Percentiles rank a stretch among this genome's conserved stretches.
These are phyloP conservation scores for Ilex asprella DNA, from an alignment of 257 asterid species.

Conservation along the genomic window DNA sequence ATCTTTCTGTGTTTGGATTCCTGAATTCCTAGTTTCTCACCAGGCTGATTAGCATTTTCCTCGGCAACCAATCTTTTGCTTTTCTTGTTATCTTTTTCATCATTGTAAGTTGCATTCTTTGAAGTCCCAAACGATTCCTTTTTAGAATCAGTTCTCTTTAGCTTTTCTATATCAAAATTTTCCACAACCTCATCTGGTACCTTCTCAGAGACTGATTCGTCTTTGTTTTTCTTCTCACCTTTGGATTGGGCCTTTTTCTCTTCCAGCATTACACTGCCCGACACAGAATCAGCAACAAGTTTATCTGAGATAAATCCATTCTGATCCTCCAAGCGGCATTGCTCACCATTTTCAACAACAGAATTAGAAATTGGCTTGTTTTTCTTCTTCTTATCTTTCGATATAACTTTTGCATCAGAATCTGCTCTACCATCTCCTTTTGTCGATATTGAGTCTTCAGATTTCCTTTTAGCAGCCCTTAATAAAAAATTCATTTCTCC, in stretches of 20 bases:
- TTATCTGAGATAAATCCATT: slow-evolving; percentile 1
- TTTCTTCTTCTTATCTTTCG: slow-evolving; percentile 29
- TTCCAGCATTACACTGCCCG: neutral
- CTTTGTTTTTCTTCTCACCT: slow-evolving; percentile 21
- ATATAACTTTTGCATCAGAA: slow-evolving; percentile 16
- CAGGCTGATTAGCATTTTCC: slow-evolving; percentile 38
- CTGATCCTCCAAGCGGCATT: neutral
- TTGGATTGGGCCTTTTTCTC: slow-evolving; percentile 6
- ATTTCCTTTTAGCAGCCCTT: slow-evolving; percentile 15
- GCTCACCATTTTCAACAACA: slow-evolving; percentile 14
- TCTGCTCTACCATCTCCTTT: slow-evolving; percentile 12
- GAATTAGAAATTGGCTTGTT: slow-evolving; percentile 11
- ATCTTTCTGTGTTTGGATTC: slow-evolving; percentile 61
- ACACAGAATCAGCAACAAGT: neutral
- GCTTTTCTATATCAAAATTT: neutral
- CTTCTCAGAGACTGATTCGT: slow-evolving; percentile 1
- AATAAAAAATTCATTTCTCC: slow-evolving; percentile 10
- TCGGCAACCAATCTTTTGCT: slow-evolving; percentile 46
- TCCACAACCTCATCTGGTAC: slow-evolving; percentile 10
- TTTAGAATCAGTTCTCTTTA: slow-evolving; percentile 9
- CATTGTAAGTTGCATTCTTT: slow-evolving; percentile 32
- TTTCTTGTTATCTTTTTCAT: slow-evolving; percentile 53
- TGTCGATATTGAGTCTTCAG: slow-evolving; percentile 11
- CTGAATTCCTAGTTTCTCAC: slow-evolving; percentile 32
- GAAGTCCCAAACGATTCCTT: slow-evolving; percentile 24